Evolutionary conservation across 768 basidiomycete genomes (phyloP).

Genomic region (Pisolithus orientalis): DNA sequence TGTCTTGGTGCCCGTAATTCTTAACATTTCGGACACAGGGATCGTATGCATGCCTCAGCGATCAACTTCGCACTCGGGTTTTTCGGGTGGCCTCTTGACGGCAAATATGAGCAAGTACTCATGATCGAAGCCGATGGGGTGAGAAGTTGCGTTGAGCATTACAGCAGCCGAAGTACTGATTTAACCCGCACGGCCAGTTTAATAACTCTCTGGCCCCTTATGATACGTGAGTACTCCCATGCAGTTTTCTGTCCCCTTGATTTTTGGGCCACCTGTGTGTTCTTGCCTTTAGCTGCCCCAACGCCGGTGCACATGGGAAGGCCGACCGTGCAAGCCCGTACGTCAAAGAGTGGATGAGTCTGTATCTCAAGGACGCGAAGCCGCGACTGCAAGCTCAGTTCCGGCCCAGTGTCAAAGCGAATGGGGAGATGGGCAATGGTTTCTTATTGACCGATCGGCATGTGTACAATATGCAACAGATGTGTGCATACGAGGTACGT

Average conservation of each 20-base stretch:
- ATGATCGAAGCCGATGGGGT: slow-evolving; percentile 61
- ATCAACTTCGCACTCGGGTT: slow-evolving; percentile 69
- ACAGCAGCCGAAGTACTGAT: background rate
- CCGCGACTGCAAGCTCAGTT: slow-evolving; percentile 54
- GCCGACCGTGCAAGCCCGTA: slow-evolving; percentile 53
- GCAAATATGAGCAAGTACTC: slow-evolving; percentile 71
- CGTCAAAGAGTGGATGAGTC: slow-evolving; percentile 56
- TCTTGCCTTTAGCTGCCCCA: slow-evolving; percentile 41
- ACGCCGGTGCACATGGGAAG: slow-evolving; percentile 43
- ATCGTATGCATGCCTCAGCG: slow-evolving; percentile 66
- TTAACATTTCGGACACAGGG: slow-evolving; percentile 31
- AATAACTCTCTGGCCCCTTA: slow-evolving; percentile 88
- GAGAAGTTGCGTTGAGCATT: slow-evolving; percentile 22
- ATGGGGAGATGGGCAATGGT: slow-evolving; percentile 29
- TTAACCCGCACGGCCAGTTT: slow-evolving; percentile 35
- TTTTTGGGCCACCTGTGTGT: background rate
- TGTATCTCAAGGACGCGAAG: slow-evolving; percentile 66
- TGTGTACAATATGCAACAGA: slow-evolving; percentile 70
- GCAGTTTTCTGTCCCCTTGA: background rate
- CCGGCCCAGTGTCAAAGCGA: slow-evolving; percentile 4
- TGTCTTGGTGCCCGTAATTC: background rate
- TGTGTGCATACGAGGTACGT: slow-evolving; percentile 79
- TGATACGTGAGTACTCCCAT: slow-evolving; percentile 44
- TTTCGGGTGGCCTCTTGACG: slow-evolving; percentile 68
- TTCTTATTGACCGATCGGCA: slow-evolving; percentile 61